Evolutionary conservation across 305 asterid species (phyloP), one percentile per base, ranked within the genome.

Genomic region (Fraxinus angustifolia): DNA sequence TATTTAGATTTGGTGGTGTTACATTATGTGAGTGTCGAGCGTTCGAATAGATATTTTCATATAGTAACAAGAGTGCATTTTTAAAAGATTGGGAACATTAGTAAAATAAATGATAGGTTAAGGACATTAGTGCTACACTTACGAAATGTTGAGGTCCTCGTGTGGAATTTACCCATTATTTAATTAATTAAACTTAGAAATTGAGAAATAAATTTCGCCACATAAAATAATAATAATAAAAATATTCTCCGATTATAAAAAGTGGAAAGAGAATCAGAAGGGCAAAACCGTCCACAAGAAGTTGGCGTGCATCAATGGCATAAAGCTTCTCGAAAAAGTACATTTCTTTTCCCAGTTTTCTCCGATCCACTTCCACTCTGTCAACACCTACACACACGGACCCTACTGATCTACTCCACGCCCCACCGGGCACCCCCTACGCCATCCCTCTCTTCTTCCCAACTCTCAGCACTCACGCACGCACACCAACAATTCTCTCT

Each of bases 251-350:
- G 53, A 42, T 42, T 42, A 42, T 42, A 42, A 11, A 42, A 42
- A 48, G 58, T 14, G 70, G 30, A 67, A 58, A 40, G 31, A 14
- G 75, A 36, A 21, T 0, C 0, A 78, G 73, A 85, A 79, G 90
- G 91, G 83, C 83, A 88, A 87, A 88, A 84, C 12, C 71, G 91
- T 87, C 91, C 45, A 70, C 2, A 5, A 65, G 70, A 80, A 81
- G 85, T 82, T 87, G 90, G 94, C 97, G 90, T 91, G 93, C 91
- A 77, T 78, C 79, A 84, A 83, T 84, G 87, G 90, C 90, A 83
- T 81, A 88, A 90, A 90, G 88, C 87, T 82, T 82, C 76, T 85
- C 81, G 78, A 82, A 84, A 38, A 67, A 72, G 83, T 26, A 21
- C 60, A 17, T 68, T 68, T 68, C 40, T 68, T 68, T 76, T 74